Conservation (phyloP, 805 yeast genomes). For the Naumovozyma dairenensis region DNA sequence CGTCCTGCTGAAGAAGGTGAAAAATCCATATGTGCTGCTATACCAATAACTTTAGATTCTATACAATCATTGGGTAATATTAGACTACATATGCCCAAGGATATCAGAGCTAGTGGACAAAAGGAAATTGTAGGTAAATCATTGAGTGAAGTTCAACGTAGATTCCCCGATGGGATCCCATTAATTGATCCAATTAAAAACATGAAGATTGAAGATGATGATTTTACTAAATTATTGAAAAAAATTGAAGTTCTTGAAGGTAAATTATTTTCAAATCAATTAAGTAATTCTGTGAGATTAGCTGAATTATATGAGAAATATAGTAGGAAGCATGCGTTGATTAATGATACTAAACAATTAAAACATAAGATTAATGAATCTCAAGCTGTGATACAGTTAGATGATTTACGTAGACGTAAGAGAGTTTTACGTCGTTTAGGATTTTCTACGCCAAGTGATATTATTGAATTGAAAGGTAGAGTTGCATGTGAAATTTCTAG, state of each 20-base stretch:
- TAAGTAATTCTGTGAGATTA: constrained; percentile 51
- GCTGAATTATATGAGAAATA: constrained; percentile 56
- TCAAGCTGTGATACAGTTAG: constrained; percentile 85
- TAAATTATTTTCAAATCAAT: constrained; percentile 60
- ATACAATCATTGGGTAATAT: constrained; percentile 68
- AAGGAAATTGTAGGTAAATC: constrained; percentile 58
- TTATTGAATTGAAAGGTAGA: constrained; percentile 92
- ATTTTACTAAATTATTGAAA: constrained; percentile 58
- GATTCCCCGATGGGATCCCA: constrained; percentile 90
- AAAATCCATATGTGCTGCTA: constrained; percentile 58
- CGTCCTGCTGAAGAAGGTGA: constrained; percentile 74
- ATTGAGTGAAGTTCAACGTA: constrained; percentile 65
- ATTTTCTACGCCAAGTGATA: constrained; percentile 76
- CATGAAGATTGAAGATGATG: constrained; percentile 84
- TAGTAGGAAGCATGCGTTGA: constrained; percentile 51
- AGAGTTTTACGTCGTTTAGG: constrained; percentile 88
- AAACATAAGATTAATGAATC: constrained; percentile 68
- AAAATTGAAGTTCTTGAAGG: constrained; percentile 78
- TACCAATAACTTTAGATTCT: constrained; percentile 78
- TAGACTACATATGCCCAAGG: constrained; percentile 70
- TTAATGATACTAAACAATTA: constrained; percentile 46
- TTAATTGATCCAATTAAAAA: constrained; percentile 79
- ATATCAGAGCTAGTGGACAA: constrained; percentile 52
- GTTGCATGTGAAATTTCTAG: constrained; percentile 95
- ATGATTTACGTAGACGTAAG: constrained; percentile 86